Percentiles rank a stretch among this genome's conserved stretches.
Evolutionary conservation across 75 land plant species (phyloP).

Genomic region (Larix kaempferi): DNA sequence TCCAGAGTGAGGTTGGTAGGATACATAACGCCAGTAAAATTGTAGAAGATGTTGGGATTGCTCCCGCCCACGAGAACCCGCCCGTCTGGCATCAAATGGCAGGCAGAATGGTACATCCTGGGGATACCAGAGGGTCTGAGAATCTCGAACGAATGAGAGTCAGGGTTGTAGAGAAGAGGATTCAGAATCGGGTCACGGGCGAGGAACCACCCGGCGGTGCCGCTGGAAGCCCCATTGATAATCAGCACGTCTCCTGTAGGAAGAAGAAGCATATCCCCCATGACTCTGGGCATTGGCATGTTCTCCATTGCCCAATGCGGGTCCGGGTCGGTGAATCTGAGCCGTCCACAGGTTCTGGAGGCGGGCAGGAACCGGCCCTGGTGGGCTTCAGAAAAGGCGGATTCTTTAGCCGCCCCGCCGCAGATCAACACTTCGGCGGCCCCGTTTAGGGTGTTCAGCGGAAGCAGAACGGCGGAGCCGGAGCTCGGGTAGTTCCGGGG

Average conservation of each 20-base stretch:
- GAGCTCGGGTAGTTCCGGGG: slow-evolving; percentile 65
- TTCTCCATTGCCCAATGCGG: slow-evolving; percentile 60
- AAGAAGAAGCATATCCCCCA: slow-evolving; percentile 76
- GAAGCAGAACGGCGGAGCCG: slow-evolving; percentile 77
- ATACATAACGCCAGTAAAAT: slow-evolving; percentile 32
- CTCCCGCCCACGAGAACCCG: slow-evolving; percentile 60
- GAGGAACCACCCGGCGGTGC: slow-evolving; percentile 64
- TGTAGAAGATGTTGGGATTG: slow-evolving; percentile 48
- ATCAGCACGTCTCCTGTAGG: slow-evolving; percentile 71
- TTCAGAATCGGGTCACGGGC: slow-evolving; percentile 33
- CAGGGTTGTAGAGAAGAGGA: slow-evolving; percentile 44
- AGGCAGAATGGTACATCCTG: slow-evolving; percentile 66
- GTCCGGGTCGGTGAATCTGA: slow-evolving; percentile 27
- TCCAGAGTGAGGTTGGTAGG: slow-evolving; percentile 67
- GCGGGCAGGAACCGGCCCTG: slow-evolving; percentile 23
- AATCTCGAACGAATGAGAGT: slow-evolving; percentile 18
- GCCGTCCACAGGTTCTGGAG: slow-evolving; percentile 45
- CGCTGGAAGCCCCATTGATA: slow-evolving; percentile 58
- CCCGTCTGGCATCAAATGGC: slow-evolving; percentile 51
- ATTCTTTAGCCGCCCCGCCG: slow-evolving; percentile 48
- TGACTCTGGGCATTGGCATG: slow-evolving; percentile 66
- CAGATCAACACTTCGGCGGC: slow-evolving; percentile 42
- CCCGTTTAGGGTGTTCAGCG: slow-evolving; percentile 22
- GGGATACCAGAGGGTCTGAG: slow-evolving; percentile 26
- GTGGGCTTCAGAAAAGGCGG: slow-evolving; percentile 9